phyloP scores from a whole-genome alignment of 106 monocot species.

The Dendrobium officinale region DNA sequence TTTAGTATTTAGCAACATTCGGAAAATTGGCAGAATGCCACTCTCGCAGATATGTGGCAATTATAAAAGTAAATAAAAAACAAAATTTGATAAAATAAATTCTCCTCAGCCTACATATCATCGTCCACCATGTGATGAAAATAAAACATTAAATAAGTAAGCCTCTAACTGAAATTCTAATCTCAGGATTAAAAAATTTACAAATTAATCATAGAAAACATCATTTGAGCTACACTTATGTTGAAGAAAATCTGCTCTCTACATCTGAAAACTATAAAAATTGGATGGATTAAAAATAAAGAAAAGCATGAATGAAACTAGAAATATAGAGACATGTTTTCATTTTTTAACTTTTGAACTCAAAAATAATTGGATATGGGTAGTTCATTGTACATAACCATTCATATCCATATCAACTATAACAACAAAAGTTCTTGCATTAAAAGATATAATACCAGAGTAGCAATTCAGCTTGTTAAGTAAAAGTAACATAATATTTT shows the following conservation, averaged over 20 bases:
- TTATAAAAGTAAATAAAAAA: background rate
- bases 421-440: background rate
- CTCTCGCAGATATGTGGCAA: background rate
- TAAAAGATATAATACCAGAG: background rate
- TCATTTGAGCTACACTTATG: background rate
- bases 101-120: background rate
- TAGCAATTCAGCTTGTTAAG: background rate
- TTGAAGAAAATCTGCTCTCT: background rate
- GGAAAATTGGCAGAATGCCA: background rate
- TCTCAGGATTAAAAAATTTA: background rate
- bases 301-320: background rate
- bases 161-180: background rate
- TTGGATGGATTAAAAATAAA: background rate
- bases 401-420: background rate
- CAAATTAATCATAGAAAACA: conserved; percentile 4
- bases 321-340: background rate
- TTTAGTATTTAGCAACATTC: background rate
- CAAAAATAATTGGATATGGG: background rate
- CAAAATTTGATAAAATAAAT: background rate
- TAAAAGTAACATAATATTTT: background rate
- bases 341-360: background rate
- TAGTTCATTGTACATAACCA: background rate
- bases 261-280: background rate
- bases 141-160: background rate
- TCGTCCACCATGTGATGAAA: background rate